These are phyloP conservation scores for Fusarium sp. DNA, from an alignment of 2,329 filamentous ascomycete species.

Conservation along the genomic window DNA sequence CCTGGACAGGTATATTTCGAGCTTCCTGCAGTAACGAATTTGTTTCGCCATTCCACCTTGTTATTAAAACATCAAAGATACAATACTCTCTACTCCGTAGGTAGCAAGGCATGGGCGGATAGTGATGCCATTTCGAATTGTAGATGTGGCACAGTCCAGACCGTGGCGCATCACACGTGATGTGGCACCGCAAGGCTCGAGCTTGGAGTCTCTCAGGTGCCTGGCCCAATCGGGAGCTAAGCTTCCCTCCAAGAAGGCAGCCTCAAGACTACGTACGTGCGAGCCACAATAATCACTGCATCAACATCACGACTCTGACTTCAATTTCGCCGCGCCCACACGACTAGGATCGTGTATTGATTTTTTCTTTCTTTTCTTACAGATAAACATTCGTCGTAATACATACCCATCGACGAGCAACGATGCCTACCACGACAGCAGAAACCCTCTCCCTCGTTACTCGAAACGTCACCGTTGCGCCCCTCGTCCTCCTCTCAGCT, in stretches of 20 bases:
- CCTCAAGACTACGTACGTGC: conserved; percentile 53
- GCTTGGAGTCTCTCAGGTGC: conserved; percentile 30
- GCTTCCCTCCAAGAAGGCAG: conserved; percentile 50
- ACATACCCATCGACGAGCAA: conserved; percentile 50
- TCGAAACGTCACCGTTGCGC: conserved; percentile 95
- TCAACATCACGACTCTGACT: conserved; percentile 39
- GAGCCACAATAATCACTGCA: conserved; percentile 41
- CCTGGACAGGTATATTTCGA: no score
- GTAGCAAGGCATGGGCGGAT: no score
- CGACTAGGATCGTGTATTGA: conserved; percentile 38
- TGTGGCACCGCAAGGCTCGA: conserved; percentile 35
- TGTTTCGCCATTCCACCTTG: no score
- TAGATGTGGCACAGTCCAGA: conserved; percentile 23
- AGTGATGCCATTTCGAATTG: background rate
- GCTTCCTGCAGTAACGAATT: no score
- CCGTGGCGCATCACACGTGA: conserved; percentile 40
- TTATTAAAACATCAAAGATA: no score
- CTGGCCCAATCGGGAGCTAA: conserved; percentile 50
- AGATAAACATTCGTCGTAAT: conserved; percentile 35
- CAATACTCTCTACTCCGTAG: no score
- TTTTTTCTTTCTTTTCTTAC: conserved; percentile 1
- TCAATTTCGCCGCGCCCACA: conserved; percentile 36
- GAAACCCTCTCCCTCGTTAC: conserved; percentile 96
- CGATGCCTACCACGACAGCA: conserved; percentile 95
- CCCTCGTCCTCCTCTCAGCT: conserved; percentile 95